A percentile compares a stretch with the other conserved stretches of the same genome.
These are phyloP conservation scores for Rhizodiscina lignyota DNA, from an alignment of 495 filamentous ascomycete genomes.

Conservation along the genomic window DNA sequence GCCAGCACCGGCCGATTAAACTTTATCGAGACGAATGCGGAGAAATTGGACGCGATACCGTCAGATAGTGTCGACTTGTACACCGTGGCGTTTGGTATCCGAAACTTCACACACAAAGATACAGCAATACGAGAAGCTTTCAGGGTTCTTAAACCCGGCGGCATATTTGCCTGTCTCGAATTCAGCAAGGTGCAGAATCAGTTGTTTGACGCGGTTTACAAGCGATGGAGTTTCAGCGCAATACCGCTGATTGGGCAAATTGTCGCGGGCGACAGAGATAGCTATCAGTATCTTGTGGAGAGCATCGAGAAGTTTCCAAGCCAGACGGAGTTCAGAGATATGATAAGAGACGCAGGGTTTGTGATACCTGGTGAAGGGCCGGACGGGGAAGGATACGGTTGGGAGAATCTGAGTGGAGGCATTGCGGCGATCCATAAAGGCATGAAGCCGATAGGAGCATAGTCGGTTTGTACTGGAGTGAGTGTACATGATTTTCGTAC, in stretches of 20 bases:
- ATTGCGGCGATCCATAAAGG: slow-evolving; percentile 95
- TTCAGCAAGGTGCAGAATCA: slow-evolving; percentile 67
- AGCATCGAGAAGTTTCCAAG: slow-evolving; percentile 87
- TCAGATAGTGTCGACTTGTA: slow-evolving; percentile 66
- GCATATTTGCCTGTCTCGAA: slow-evolving; percentile 93
- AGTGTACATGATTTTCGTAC: too few relatives aligned
- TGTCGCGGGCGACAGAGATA: slow-evolving; percentile 84
- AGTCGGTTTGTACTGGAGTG: too few relatives aligned
- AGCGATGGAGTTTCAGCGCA: slow-evolving; percentile 85
- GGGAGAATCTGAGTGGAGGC: slow-evolving; percentile 75
- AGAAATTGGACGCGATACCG: slow-evolving; percentile 50
- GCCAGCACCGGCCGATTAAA: slow-evolving; percentile 37
- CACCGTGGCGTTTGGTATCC: slow-evolving; percentile 93
- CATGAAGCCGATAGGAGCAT: too few relatives aligned
- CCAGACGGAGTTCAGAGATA: slow-evolving; percentile 65
- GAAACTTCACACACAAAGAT: slow-evolving; percentile 85
- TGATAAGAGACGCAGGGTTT: slow-evolving; percentile 86
- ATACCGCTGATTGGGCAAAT: slow-evolving; percentile 93
- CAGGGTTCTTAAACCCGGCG: slow-evolving; percentile 83
- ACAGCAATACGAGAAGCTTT: slow-evolving; percentile 63
- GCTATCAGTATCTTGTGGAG: slow-evolving; percentile 97
- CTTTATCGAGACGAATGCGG: slow-evolving; percentile 86
- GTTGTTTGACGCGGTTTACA: slow-evolving; percentile 73
- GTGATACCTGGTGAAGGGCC: slow-evolving; percentile 56
- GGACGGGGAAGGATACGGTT: slow-evolving; percentile 35